Percentiles rank a stretch among this genome's conserved stretches.
phyloP scores from a whole-genome alignment of 202 grass and related monocot genomes.

The Elaeis oleifera region DNA sequence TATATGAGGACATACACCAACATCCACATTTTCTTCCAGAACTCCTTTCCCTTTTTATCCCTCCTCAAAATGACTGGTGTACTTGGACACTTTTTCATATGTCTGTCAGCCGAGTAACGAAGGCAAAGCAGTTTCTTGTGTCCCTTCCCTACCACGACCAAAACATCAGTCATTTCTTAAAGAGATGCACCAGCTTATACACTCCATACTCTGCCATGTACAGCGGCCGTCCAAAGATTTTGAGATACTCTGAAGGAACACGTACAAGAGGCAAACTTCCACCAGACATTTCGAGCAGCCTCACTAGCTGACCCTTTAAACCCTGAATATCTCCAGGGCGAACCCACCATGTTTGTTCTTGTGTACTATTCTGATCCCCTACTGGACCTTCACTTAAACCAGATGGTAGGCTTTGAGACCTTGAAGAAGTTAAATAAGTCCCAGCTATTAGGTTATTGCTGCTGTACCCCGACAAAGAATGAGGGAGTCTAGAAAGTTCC shows the following conservation, averaged over 20 bases:
- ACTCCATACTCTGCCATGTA: slow-evolving; percentile 88
- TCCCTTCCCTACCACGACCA: slow-evolving; percentile 72
- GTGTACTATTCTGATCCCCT: slow-evolving; percentile 31
- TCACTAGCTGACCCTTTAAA: slow-evolving; percentile 79
- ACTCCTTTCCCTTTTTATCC: slow-evolving; percentile 39
- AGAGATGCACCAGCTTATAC: slow-evolving; percentile 60
- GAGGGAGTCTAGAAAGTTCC: slow-evolving; percentile 38
- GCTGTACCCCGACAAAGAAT: slow-evolving; percentile 24
- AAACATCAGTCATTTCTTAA: slow-evolving; percentile 63
- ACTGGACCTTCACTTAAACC: slow-evolving; percentile 34
- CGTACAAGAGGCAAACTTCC: slow-evolving; percentile 76
- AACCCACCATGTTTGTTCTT: slow-evolving; percentile 78
- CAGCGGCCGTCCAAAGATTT: slow-evolving; percentile 71
- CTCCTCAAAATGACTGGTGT: slow-evolving; percentile 62
- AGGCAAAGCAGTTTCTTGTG: slow-evolving; percentile 73
- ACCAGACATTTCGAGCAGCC: slow-evolving; percentile 67
- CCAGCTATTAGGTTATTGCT: slow-evolving; percentile 11
- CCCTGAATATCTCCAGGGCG: slow-evolving; percentile 85
- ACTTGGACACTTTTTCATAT: slow-evolving; percentile 44
- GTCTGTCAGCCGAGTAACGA: slow-evolving; percentile 43
- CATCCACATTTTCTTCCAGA: slow-evolving; percentile 26
- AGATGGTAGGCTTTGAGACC: slow-evolving; percentile 37
- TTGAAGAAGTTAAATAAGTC: slow-evolving; percentile 40
- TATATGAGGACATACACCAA: slow-evolving; percentile 28
- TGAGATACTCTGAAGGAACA: slow-evolving; percentile 81